Conservation (phyloP, 257 asterid genomes). For the Linderniella brevidens region DNA sequence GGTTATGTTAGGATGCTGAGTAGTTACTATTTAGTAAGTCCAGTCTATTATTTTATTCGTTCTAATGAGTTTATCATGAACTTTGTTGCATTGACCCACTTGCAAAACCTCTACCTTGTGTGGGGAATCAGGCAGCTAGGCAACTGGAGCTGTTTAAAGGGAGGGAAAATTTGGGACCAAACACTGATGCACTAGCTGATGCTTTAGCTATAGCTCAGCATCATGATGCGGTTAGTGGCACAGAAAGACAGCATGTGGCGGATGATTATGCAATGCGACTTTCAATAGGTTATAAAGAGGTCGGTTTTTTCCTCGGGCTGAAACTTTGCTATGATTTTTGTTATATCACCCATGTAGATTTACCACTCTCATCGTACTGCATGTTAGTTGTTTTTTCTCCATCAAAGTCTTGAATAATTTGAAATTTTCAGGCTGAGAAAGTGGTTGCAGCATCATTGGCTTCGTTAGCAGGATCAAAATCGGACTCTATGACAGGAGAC, state of each 20-base stretch:
- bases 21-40: constrained; percentile 48
- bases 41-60: neutral
- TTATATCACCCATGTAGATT: constrained; percentile 1
- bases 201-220: constrained; percentile 75
- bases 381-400: too few relatives aligned
- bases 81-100: neutral
- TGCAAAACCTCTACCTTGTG: constrained; percentile 5
- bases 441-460: constrained; percentile 66
- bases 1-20: constrained; percentile 62
- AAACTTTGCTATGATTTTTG: constrained; percentile 3
- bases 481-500: constrained; percentile 14
- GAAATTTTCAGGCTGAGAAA: constrained; percentile 46
- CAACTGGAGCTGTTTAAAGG: constrained; percentile 60
- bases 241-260: constrained; percentile 68
- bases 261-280: constrained; percentile 68
- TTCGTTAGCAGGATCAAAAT: constrained; percentile 29
- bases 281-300: constrained; percentile 54
- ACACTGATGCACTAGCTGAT: constrained; percentile 55
- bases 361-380: too few relatives aligned
- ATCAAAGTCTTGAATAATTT: neutral
- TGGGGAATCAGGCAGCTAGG: constrained; percentile 48
- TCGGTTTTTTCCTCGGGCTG: constrained; percentile 10
- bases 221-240: constrained; percentile 78
- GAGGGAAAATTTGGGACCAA: constrained; percentile 31
- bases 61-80: neutral